A percentile compares a stretch with the other conserved stretches of the same genome.
Conservation (phyloP, 2,329 filamentous ascomycete species). For the Diaporthe helianthi region DNA sequence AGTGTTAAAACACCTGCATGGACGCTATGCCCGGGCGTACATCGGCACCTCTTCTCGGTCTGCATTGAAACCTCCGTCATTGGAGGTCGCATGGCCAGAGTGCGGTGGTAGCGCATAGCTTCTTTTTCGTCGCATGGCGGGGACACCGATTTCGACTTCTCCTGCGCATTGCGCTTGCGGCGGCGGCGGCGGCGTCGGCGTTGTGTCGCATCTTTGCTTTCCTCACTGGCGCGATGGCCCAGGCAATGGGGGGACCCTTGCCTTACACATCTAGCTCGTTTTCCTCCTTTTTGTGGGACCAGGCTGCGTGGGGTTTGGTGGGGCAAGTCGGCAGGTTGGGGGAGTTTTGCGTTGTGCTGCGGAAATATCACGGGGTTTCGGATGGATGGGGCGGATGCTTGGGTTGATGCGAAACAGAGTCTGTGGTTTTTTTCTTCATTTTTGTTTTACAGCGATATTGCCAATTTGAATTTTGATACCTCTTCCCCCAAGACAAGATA, state of each 20-base stretch:
- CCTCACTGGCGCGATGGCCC: not conserved
- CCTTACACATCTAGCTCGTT: not conserved
- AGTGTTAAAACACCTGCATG: not conserved
- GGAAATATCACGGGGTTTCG: constrained; percentile 17
- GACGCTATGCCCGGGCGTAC: not conserved
- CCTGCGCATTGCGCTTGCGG: not conserved
- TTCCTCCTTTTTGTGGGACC: not conserved
- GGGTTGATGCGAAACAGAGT: no score
- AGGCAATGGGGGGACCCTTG: not conserved
- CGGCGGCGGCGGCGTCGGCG: no score
- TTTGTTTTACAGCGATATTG: not conserved
- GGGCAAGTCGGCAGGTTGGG: no score
- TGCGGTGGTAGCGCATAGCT: not conserved
- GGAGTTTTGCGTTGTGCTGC: not conserved
- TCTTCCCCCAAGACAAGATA: no score
- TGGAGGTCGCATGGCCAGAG: not conserved
- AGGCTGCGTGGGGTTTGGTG: no score
- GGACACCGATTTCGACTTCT: not conserved
- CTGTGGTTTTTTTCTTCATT: not conserved
- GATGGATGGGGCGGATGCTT: no score
- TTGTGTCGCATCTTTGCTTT: not conserved
- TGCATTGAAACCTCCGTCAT: not conserved
- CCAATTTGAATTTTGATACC: constrained; percentile 21
- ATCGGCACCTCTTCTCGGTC: not conserved
- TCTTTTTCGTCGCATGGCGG: not conserved